Base-by-base conservation (phyloP, 352 stramenopile genomes). In the Blastocystis sp. region DNA sequence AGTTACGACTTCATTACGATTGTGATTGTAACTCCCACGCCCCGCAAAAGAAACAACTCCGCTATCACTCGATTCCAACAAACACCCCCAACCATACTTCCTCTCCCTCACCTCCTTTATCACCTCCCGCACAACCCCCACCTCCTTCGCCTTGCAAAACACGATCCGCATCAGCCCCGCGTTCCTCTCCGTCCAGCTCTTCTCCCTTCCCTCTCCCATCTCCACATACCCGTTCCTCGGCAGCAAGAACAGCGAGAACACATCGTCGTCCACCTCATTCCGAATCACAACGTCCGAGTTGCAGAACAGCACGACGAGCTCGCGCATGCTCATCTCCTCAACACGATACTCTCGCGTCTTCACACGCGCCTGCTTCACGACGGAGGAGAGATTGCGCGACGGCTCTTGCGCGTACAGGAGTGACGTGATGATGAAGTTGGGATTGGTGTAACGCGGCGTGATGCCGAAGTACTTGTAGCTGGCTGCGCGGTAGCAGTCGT, bases 251-350 rank as follows among this genome's bases (percentile, higher is more conserved):
- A 85, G 24, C 2, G 74, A 63, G 51, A 59, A 85, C 31, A 69
- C 65, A 29, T 85, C 74, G 59, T 85, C 74, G 55, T 16, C 2
- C 3, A 3, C 1, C n/a, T 31, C 21, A 60, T 31, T 50, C 29
- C 60, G 74, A 50, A 85, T 21, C 21, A 85, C 29, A 12, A 85
- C 61, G 19, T 85, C 74, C n/a, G 74, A 85, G 26, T 85, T 85
- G 6, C 41, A 62, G 29, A 59, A 85, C n/a, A 85, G 37, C n/a
- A 85, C 24, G 9, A 85, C 41, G 6, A 66, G 6, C 37, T 85
- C 74, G 1, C 74, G 50, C 37, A 59, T 59, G 31, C 74, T 69
- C 35, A 51, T 12, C 6, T 69, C 74, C 21, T 85, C 74, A 50
- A 41, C 2, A 37, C 19, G 19, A 31, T 70, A 69, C 24, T 29